Base-by-base conservation (phyloP, 139 green algal species). In the Volvox africanus region DNA sequence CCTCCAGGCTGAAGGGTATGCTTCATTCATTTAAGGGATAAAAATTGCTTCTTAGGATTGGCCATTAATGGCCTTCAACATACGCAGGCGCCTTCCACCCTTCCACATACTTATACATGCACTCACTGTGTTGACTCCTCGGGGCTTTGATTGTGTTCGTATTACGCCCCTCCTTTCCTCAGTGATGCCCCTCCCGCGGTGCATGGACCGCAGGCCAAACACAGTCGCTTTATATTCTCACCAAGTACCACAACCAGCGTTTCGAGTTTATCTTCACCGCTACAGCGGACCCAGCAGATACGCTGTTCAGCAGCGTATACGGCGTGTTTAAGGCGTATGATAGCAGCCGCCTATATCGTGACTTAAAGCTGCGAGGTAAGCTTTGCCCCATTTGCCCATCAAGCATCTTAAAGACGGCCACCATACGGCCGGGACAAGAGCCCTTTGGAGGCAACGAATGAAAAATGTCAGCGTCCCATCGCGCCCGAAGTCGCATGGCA, bases 231-330 rank as follows among this genome's bases (percentile, higher is more conserved):
- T 94, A 95, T 61, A 65, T 97, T 22, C 80, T 96, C 17, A 96
- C 94, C 16, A 94, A 93, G 83, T 94, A 94, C 90, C 93, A 96
- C 80, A 91, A 92, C 71, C 91, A 96, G 89, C 93, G 91, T 62
- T 97, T 96, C 86, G 95, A 97, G 91, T 97, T 97, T 90, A 95
- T 97, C 67, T 97, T 97, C 92, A 96, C 94, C 21, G 90, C 73
- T 35, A 69, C 91, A 17, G 30, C 19, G 19, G 88, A 91, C 28
- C 87, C 28, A 44, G 80, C 84, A 19, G 65, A 75, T 26, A 68
- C 32, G 32, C 68, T 93, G 67, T 95, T 96, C 90, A 93, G 93
- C 30, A 94, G 94, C 30, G 87, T 96, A 20, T 90, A 95, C 92
- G 92, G 84, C n/a, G 92, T 96, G 44, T 95, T 94, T 78, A 89